Conservation (phyloP, 2,329 filamentous ascomycete species). For the Pseudogymnoascus sp. region DNA sequence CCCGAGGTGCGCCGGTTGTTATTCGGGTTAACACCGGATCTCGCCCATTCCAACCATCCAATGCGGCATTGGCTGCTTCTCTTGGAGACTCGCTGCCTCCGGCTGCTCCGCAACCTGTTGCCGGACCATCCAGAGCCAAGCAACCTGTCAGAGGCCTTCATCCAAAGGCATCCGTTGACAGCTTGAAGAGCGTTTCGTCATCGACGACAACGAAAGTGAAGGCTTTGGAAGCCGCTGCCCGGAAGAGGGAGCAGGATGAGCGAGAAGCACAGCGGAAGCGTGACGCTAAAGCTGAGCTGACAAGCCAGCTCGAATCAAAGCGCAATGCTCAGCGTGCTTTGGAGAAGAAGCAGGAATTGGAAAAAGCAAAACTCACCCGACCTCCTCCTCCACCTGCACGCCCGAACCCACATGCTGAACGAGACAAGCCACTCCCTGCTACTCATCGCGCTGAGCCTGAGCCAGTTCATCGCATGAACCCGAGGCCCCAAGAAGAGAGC, state of each 20-base stretch:
- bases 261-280: slow-evolving; percentile 69
- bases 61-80: slow-evolving; percentile 47
- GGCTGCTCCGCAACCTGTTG: slow-evolving; percentile 36
- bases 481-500: slow-evolving; percentile 50
- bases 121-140: slow-evolving; percentile 22
- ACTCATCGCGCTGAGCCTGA: slow-evolving; percentile 22
- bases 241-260: slow-evolving; percentile 80
- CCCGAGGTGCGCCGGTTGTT: slow-evolving; percentile 61
- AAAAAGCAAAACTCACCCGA: slow-evolving; percentile 56
- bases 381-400: slow-evolving; percentile 53
- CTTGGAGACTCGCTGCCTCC: slow-evolving; percentile 46
- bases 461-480: slow-evolving; percentile 50
- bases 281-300: slow-evolving; percentile 69
- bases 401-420: slow-evolving; percentile 38
- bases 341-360: slow-evolving; percentile 43
- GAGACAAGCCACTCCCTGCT: slow-evolving; percentile 26
- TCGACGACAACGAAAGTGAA: slow-evolving; percentile 56
- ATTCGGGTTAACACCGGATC: slow-evolving; percentile 63
- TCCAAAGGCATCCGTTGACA: slow-evolving; percentile 37
- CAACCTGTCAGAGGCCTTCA: slow-evolving; percentile 15
- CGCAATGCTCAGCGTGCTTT: slow-evolving; percentile 54
- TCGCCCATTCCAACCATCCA: slow-evolving; percentile 53
- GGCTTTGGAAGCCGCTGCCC: slow-evolving; percentile 65
- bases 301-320: slow-evolving; percentile 49
- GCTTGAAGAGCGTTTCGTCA: slow-evolving; percentile 57